Conservation (phyloP, 148 eudicot species). For the Diospyros kaki region DNA sequence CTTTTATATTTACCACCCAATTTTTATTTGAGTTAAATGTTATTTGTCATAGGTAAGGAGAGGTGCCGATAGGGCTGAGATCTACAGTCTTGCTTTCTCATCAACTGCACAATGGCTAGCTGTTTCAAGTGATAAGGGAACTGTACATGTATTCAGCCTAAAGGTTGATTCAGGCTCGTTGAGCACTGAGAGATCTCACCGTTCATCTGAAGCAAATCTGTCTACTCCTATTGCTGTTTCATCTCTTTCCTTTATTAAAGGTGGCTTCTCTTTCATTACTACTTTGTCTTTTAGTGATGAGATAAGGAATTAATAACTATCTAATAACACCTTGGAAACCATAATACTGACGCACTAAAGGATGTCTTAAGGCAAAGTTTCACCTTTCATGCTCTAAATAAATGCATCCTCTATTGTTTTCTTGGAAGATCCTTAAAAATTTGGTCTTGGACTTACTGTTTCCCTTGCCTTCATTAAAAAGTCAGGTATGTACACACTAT, state of each 20-base stretch:
- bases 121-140: conserved; percentile 69
- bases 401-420: not conserved
- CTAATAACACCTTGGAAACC: not conserved
- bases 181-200: conserved; percentile 29
- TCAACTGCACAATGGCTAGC: conserved; percentile 65
- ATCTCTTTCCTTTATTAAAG: conserved; percentile 66
- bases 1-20: not conserved
- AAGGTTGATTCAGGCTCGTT: conserved; percentile 56
- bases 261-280: conserved; percentile 19
- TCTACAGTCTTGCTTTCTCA: conserved; percentile 68
- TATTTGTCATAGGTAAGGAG: conserved; percentile 52
- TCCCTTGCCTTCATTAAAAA: not conserved
- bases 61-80: conserved; percentile 70
- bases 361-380: not conserved
- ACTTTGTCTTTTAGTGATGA: not conserved
- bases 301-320: not conserved
- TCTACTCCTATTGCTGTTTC: conserved; percentile 44
- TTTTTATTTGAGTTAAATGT: not conserved
- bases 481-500: not conserved
- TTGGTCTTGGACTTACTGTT: not conserved
- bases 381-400: not conserved
- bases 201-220: conserved; percentile 31
- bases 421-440: not conserved
- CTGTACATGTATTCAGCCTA: conserved; percentile 65
- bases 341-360: not conserved